Conservation (phyloP, 495 filamentous ascomycete species). For the Neurospora terricola region DNA sequence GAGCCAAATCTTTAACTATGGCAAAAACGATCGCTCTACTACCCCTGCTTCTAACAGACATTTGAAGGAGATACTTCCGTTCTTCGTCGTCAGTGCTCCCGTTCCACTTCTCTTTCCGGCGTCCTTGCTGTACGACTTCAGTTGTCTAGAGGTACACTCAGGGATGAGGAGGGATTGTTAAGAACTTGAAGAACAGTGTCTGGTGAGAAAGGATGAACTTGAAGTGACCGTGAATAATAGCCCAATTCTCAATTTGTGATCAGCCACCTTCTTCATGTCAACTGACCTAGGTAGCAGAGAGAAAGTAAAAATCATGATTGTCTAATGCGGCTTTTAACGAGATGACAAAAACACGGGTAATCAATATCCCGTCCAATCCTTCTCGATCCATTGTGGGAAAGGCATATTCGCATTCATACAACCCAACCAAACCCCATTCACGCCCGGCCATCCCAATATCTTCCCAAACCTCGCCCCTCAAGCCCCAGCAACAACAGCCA, state of each 20-base stretch:
- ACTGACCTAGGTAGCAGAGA: not conserved
- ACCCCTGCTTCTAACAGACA: no score
- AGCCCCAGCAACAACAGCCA: conserved; percentile 26
- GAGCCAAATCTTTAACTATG: no score
- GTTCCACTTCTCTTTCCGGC: not conserved
- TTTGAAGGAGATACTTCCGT: not conserved
- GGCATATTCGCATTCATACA: not conserved
- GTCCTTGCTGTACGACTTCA: not conserved
- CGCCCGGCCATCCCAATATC: no score
- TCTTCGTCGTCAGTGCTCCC: not conserved
- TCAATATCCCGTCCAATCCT: no score
- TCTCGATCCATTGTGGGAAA: no score
- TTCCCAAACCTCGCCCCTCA: not conserved
- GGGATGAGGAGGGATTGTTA: no score
- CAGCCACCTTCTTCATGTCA: not conserved
- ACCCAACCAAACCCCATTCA: not conserved
- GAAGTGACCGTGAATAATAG: no score
- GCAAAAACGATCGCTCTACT: no score
- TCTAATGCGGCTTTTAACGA: not conserved
- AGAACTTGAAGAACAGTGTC: no score
- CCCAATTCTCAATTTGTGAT: no score
- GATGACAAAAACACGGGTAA: not conserved
- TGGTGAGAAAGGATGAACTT: no score
- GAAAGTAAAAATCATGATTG: not conserved
- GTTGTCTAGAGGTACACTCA: no score